Conservation (phyloP, 805 yeast genomes). For the Kockiozyma suomiensis region DNA sequence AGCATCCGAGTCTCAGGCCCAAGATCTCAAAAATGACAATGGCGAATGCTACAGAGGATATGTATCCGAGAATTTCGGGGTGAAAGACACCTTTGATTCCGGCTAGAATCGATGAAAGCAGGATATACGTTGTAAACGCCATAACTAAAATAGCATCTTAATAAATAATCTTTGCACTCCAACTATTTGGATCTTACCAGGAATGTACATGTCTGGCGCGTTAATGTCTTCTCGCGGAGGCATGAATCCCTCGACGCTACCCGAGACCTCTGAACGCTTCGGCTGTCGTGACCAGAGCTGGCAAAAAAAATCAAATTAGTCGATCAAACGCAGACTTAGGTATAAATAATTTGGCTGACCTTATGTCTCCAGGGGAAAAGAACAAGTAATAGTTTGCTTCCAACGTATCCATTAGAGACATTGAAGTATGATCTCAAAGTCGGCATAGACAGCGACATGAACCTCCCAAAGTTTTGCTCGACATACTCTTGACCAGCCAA, state of each 20-base stretch:
- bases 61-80: slow-evolving; percentile 86
- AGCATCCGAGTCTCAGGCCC: slow-evolving; percentile 78
- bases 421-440: slow-evolving; percentile 85
- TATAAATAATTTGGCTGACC: no score
- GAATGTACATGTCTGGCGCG: slow-evolving; percentile 96
- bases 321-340: background rate
- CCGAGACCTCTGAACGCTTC: slow-evolving; percentile 45
- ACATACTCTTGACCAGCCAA: slow-evolving; percentile 77
- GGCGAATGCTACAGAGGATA: slow-evolving; percentile 84
- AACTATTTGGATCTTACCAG: slow-evolving; percentile 42
- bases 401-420: slow-evolving; percentile 85
- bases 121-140: slow-evolving; percentile 86
- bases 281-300: slow-evolving; percentile 38
- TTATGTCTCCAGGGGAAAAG: slow-evolving; percentile 83
- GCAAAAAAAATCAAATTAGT: no score
- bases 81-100: slow-evolving; percentile 90
- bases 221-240: slow-evolving; percentile 85
- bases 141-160: slow-evolving; percentile 49
- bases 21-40: slow-evolving; percentile 75
- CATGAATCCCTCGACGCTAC: slow-evolving; percentile 54
- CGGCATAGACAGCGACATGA: slow-evolving; percentile 47
- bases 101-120: slow-evolving; percentile 78
- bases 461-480: slow-evolving; percentile 64
- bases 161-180: background rate
- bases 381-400: slow-evolving; percentile 69